phyloP scores from a whole-genome alignment of 202 grass and related monocot species.

The Schoenoplectus tabernaemontani region DNA sequence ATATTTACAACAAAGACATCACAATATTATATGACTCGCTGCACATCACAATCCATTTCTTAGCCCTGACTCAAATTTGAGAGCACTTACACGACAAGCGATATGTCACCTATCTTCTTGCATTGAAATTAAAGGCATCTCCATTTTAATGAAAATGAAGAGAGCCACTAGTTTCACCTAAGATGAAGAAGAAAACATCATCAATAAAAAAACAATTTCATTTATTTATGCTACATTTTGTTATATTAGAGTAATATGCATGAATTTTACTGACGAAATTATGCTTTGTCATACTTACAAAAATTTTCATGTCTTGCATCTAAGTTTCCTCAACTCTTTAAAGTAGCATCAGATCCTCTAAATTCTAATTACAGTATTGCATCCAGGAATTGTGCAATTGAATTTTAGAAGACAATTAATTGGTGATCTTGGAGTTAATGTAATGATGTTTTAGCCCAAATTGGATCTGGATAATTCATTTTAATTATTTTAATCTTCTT shows the following conservation, averaged over 20 bases:
- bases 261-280: background rate
- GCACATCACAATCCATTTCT: constrained; percentile 14
- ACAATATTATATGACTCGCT: background rate
- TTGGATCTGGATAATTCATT: background rate
- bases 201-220: background rate
- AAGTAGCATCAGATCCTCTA: background rate
- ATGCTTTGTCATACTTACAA: background rate
- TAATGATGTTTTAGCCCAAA: background rate
- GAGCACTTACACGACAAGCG: constrained; percentile 45
- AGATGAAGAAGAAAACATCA: background rate
- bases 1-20: background rate
- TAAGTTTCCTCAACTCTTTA: background rate
- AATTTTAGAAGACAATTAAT: background rate
- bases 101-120: constrained; percentile 23
- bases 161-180: background rate
- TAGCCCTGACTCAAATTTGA: constrained; percentile 27
- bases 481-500: too few relatives aligned
- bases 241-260: background rate
- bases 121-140: background rate
- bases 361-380: background rate
- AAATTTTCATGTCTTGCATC: background rate
- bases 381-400: background rate
- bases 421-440: background rate
- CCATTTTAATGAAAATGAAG: background rate
- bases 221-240: background rate